phyloP scores from a whole-genome alignment of 441 rosid genomes.

The Melastoma candidum region DNA sequence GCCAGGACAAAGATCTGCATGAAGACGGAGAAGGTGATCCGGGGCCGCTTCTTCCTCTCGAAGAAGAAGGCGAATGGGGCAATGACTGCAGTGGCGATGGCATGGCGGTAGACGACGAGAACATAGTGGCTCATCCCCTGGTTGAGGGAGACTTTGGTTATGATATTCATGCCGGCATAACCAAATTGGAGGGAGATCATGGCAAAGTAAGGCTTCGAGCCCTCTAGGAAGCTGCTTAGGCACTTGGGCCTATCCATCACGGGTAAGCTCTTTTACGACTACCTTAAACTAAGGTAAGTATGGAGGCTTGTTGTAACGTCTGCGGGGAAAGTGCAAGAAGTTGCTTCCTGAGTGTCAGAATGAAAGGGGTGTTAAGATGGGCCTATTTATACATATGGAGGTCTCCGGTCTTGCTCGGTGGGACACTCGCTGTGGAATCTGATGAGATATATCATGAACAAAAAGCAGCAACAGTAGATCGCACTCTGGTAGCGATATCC shows the following conservation, averaged over 20 bases:
- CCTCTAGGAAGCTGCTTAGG: slow-evolving; percentile 13
- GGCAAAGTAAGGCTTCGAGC: slow-evolving; percentile 16
- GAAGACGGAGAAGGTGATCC: slow-evolving; percentile 18
- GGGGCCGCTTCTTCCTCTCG: slow-evolving; percentile 15
- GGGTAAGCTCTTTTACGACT: not conserved
- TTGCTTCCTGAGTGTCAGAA: slow-evolving; percentile 2
- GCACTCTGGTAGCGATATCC: too few relatives aligned
- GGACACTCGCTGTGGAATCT: slow-evolving; percentile 7
- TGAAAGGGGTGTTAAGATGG: not conserved
- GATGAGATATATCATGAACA: slow-evolving; percentile 5
- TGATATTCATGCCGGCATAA: slow-evolving; percentile 3
- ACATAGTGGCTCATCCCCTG: slow-evolving; percentile 2
- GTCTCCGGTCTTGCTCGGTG: not conserved
- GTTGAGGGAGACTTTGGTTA: not conserved
- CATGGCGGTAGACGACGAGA: slow-evolving; percentile 1
- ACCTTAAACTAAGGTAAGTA: not conserved
- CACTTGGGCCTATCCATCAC: slow-evolving; percentile 8
- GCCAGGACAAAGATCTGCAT: slow-evolving; percentile 19
- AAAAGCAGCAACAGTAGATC: too few relatives aligned
- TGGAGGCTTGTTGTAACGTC: not conserved
- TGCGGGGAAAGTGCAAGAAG: too few relatives aligned
- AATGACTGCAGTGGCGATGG: not conserved
- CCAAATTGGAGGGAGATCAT: slow-evolving; percentile 13
- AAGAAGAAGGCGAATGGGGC: slow-evolving; percentile 1
- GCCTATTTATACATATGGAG: slow-evolving; percentile 4